Evolutionary conservation across 805 yeast species (phyloP).

Genomic region (Schizosaccharomyces lindneri): DNA sequence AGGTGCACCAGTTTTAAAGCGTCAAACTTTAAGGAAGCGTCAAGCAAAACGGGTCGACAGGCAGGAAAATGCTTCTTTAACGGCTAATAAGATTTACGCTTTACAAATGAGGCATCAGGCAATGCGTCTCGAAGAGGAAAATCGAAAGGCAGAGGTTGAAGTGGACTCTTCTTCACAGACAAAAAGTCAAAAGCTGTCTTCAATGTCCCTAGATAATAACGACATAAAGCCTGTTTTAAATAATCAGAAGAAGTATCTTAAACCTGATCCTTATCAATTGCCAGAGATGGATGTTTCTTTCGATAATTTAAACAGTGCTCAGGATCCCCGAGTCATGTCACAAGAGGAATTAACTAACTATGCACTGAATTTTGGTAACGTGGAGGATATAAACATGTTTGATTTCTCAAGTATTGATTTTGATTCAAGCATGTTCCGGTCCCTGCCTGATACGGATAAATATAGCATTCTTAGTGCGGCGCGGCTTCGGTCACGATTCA

Average conservation of each 20-base stretch:
- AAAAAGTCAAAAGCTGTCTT: neutral
- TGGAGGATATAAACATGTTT: conserved; percentile 20
- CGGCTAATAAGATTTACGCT: conserved; percentile 64
- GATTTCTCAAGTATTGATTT: conserved; percentile 43
- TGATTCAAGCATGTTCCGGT: conserved; percentile 46
- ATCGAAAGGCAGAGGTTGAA: neutral
- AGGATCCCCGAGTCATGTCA: conserved; percentile 50
- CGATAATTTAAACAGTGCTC: conserved; percentile 14
- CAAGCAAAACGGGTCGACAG: conserved; percentile 52
- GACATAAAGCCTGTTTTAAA: conserved; percentile 16
- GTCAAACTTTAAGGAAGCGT: conserved; percentile 48
- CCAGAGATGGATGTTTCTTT: conserved; percentile 33
- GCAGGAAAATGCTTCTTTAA: conserved; percentile 37
- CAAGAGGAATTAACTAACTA: conserved; percentile 45
- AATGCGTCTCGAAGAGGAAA: neutral
- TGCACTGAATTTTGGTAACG: conserved; percentile 29
- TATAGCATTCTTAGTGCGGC: conserved; percentile 70
- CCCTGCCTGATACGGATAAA: conserved; percentile 62
- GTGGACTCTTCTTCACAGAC: neutral
- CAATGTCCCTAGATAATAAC: conserved; percentile 7
- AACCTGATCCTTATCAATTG: conserved; percentile 62
- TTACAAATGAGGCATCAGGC: conserved; percentile 12
- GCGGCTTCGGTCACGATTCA: conserved; percentile 57
- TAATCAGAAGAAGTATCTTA: conserved; percentile 17
- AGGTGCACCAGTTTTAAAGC: conserved; percentile 67